These are phyloP conservation scores for Geotrichum candidum DNA, from an alignment of 1,139 yeast species.

Conservation along the genomic window DNA sequence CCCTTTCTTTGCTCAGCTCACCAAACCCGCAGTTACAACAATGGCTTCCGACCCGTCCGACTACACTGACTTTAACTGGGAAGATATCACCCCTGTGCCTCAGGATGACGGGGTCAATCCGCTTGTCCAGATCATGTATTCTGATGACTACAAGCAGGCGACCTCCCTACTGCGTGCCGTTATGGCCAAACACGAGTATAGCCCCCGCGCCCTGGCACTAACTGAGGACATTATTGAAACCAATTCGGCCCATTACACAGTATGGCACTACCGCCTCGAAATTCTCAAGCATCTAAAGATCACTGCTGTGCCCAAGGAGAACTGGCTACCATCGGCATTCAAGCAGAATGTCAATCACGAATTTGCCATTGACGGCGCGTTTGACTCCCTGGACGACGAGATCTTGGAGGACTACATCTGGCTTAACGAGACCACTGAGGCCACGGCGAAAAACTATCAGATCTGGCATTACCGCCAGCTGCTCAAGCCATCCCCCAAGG, in stretches of 20 bases:
- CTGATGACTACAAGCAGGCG: constrained; percentile 53
- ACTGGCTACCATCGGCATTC: constrained; percentile 21
- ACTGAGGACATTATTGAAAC: constrained; percentile 57
- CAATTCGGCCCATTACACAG: constrained; percentile 88
- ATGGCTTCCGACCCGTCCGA: neutral
- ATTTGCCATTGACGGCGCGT: constrained; percentile 36
- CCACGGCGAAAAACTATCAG: constrained; percentile 86
- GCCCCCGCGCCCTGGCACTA: constrained; percentile 64
- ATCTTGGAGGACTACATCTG: constrained; percentile 44
- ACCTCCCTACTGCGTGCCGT: constrained; percentile 62
- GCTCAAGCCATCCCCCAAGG: constrained; percentile 19
- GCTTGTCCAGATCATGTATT: constrained; percentile 72
- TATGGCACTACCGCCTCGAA: constrained; percentile 72
- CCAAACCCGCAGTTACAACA: neutral
- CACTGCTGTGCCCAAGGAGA: constrained; percentile 23
- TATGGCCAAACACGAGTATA: constrained; percentile 53
- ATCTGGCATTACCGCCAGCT: constrained; percentile 86
- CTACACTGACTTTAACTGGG: constrained; percentile 29
- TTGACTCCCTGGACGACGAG: constrained; percentile 9
- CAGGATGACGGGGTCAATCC: constrained; percentile 41
- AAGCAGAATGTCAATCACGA: constrained; percentile 23
- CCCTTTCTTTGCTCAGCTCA: neutral
- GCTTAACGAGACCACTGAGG: constrained; percentile 71
- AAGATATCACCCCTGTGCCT: constrained; percentile 32
- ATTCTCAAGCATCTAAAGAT: constrained; percentile 42